Conservation (phyloP, 1,284 basidiomycete species). For the Fomes fomentarius region DNA sequence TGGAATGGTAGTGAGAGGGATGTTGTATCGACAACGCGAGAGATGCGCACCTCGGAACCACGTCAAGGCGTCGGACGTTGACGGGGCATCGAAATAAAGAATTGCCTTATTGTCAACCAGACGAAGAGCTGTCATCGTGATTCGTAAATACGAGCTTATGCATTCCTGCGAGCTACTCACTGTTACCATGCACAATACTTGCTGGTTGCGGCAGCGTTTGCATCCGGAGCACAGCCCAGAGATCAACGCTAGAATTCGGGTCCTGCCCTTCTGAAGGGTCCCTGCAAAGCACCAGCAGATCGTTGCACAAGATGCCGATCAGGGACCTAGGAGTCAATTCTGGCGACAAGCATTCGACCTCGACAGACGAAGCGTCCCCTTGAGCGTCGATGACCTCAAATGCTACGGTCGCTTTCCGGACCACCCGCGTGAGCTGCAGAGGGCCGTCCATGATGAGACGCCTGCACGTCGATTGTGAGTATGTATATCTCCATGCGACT, state of each 20-base stretch:
- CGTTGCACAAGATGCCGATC: slow-evolving; percentile 87
- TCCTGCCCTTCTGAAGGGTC: slow-evolving; percentile 80
- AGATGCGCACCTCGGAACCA: slow-evolving; percentile 81
- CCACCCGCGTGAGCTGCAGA: slow-evolving; percentile 83
- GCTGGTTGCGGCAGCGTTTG: slow-evolving; percentile 87
- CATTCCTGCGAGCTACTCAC: slow-evolving; percentile 45
- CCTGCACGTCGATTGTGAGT: slow-evolving; percentile 40
- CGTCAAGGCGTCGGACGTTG: slow-evolving; percentile 80
- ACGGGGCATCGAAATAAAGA: slow-evolving; percentile 87
- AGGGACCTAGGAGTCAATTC: slow-evolving; percentile 78
- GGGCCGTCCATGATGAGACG: slow-evolving; percentile 89
- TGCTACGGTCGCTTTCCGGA: slow-evolving; percentile 85
- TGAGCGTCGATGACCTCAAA: slow-evolving; percentile 81
- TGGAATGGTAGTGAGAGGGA: neutral
- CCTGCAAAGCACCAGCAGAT: slow-evolving; percentile 87
- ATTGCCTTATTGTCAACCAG: slow-evolving; percentile 90
- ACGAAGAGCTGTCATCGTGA: slow-evolving; percentile 60
- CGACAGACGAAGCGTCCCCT: slow-evolving; percentile 78
- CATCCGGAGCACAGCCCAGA: slow-evolving; percentile 94
- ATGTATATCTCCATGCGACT: neutral
- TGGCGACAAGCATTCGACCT: slow-evolving; percentile 87
- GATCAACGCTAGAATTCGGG: slow-evolving; percentile 72
- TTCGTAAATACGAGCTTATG: slow-evolving; percentile 7
- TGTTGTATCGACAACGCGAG: neutral
- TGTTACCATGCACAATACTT: slow-evolving; percentile 87